Evolutionary conservation across 202 grass and related monocot genomes (phyloP).

Genomic region (Setaria italica): DNA sequence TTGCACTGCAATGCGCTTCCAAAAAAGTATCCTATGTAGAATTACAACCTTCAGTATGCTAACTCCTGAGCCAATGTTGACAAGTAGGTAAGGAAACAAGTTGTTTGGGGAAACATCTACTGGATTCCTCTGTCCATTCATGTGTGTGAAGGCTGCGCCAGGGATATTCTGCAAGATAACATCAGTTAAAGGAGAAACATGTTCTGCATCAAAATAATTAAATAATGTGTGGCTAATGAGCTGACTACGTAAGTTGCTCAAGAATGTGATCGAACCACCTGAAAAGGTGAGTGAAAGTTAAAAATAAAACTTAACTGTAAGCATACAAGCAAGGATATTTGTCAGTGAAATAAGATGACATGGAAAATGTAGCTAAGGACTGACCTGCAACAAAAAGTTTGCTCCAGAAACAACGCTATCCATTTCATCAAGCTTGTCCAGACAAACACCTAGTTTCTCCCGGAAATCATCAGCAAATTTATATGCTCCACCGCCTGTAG

Average conservation of each 20-base stretch:
- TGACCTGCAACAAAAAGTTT: conserved; percentile 94
- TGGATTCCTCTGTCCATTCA: conserved; percentile 74
- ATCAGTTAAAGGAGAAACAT: conserved; percentile 39
- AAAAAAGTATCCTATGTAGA: conserved; percentile 37
- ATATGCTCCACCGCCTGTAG: conserved; percentile 90
- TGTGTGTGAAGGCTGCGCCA: conserved; percentile 86
- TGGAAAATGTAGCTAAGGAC: conserved; percentile 13
- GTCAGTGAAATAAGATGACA: conserved; percentile 26
- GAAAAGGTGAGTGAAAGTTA: neutral
- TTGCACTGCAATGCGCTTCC: conserved; percentile 34
- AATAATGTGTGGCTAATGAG: conserved; percentile 1
- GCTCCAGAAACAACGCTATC: conserved; percentile 86
- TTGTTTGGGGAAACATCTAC: conserved; percentile 73
- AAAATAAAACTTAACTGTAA: neutral
- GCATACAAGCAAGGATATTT: conserved; percentile 12
- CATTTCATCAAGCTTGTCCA: conserved; percentile 99
- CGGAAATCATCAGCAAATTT: conserved; percentile 79
- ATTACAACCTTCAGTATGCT: conserved; percentile 88
- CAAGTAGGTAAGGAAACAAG: conserved; percentile 95
- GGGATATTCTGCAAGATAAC: conserved; percentile 70
- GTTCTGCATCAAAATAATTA: conserved; percentile 21
- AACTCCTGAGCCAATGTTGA: conserved; percentile 97
- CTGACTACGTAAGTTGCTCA: neutral
- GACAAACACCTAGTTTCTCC: conserved; percentile 83
- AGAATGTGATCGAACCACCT: neutral